Percentiles rank a stretch among this genome's conserved stretches.
Conservation (phyloP, 768 basidiomycete species). For the Clavaria fumosa region DNA sequence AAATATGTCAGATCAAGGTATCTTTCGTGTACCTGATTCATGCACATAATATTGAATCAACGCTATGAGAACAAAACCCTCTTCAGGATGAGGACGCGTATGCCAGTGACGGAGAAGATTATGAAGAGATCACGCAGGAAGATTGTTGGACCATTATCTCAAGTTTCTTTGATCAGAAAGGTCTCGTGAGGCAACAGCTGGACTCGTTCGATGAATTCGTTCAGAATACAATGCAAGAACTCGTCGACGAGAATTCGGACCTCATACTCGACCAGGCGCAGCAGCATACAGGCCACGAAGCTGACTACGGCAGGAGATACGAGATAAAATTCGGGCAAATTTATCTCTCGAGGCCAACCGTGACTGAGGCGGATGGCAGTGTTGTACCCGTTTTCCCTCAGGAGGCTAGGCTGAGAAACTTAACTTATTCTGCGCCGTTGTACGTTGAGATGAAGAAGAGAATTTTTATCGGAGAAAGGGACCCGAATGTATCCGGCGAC, state of each 20-base stretch:
- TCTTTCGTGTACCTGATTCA: conserved; percentile 14
- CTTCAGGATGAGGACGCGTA: conserved; percentile 39
- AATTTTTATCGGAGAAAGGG: conserved; percentile 65
- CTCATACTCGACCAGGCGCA: conserved; percentile 92
- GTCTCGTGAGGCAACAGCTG: conserved; percentile 93
- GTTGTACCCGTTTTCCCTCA: conserved; percentile 93
- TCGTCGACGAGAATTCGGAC: conserved; percentile 93
- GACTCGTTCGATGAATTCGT: conserved; percentile 99
- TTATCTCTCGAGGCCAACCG: conserved; percentile 87
- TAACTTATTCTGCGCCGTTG: conserved; percentile 91
- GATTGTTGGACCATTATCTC: conserved; percentile 95
- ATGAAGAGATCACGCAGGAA: conserved; percentile 77
- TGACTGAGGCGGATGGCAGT: conserved; percentile 90
- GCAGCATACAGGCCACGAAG: conserved; percentile 83
- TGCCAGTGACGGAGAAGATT: conserved; percentile 44
- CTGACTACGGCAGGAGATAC: conserved; percentile 75
- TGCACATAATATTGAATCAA: conserved; percentile 20
- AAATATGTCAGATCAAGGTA: conserved; percentile 52
- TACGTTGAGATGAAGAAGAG: conserved; percentile 93
- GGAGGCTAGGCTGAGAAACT: conserved; percentile 84
- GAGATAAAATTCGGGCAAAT: conserved; percentile 97
- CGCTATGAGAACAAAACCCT: conserved; percentile 29
- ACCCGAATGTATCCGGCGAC: conserved; percentile 68
- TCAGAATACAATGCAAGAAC: conserved; percentile 98
- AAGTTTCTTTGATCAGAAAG: conserved; percentile 93